These are phyloP conservation scores for Phallus indusiatus DNA, from an alignment of 768 basidiomycete genomes.

Conservation along the genomic window DNA sequence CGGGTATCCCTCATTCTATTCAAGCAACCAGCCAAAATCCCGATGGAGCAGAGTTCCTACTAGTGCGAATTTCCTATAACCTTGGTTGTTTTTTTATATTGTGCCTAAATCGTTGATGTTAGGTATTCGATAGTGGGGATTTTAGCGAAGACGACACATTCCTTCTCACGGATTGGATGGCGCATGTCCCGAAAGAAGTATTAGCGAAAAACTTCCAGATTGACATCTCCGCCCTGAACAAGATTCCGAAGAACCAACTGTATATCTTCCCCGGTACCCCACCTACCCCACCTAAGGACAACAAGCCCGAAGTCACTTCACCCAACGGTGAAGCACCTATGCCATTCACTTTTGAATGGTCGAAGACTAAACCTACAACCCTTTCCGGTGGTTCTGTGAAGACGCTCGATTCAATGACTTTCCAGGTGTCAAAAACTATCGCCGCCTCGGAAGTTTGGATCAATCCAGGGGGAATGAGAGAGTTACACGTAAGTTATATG, in stretches of 20 bases:
- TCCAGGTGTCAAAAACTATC: constrained; percentile 42
- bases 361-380: constrained; percentile 34
- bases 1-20: constrained; percentile 46
- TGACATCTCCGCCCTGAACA: constrained; percentile 29
- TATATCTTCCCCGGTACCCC: constrained; percentile 41
- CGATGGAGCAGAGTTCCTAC: constrained; percentile 42
- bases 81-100: not conserved
- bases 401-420: constrained; percentile 36
- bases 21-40: constrained; percentile 37
- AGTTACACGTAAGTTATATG: not conserved
- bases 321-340: constrained; percentile 37
- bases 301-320: constrained; percentile 26
- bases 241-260: constrained; percentile 36
- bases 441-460: constrained; percentile 50
- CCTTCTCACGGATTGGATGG: constrained; percentile 47
- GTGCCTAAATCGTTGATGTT: not conserved
- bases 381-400: constrained; percentile 41
- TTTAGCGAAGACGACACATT: constrained; percentile 48
- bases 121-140: constrained; percentile 42
- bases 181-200: constrained; percentile 47
- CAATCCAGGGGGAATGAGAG: constrained; percentile 46
- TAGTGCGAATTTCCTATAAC: constrained; percentile 22
- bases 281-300: constrained; percentile 27
- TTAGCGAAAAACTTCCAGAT: constrained; percentile 45
- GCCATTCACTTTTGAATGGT: constrained; percentile 40